Conservation (phyloP, 1,139 yeast genomes). For the Pichia terricola region DNA sequence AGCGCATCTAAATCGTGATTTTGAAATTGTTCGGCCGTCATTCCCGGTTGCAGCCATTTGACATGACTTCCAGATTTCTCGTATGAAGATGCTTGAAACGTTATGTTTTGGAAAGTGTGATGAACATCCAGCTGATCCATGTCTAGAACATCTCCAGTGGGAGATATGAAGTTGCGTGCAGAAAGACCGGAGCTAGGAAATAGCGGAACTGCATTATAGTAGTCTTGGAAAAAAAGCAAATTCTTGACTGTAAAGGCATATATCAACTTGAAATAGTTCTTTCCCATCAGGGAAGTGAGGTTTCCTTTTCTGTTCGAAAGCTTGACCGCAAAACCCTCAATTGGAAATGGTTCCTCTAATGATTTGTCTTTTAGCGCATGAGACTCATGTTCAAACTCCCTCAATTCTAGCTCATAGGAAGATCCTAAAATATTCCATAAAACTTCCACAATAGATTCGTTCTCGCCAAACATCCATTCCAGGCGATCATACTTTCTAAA, state of each 20-base stretch:
- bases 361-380: slow-evolving; percentile 21
- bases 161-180: slow-evolving; percentile 24
- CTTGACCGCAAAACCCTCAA: slow-evolving; percentile 69
- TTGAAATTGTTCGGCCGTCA: slow-evolving; percentile 32
- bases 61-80: slow-evolving; percentile 40
- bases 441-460: slow-evolving; percentile 37
- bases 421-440: slow-evolving; percentile 32
- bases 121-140: slow-evolving; percentile 16
- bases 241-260: slow-evolving; percentile 60
- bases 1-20: slow-evolving; percentile 48
- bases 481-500: slow-evolving; percentile 64
- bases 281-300: slow-evolving; percentile 26
- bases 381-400: slow-evolving; percentile 43
- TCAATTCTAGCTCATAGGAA: slow-evolving; percentile 46
- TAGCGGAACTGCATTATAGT: slow-evolving; percentile 55
- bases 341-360: slow-evolving; percentile 48
- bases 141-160: slow-evolving; percentile 21
- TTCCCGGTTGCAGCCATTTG: slow-evolving; percentile 43
- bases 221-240: slow-evolving; percentile 48
- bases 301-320: slow-evolving; percentile 46
- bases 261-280: slow-evolving; percentile 42
- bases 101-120: slow-evolving; percentile 1
- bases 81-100: slow-evolving; percentile 26
- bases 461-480: slow-evolving; percentile 61
- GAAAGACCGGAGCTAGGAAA: slow-evolving; percentile 25